Percentiles rank a stretch among this genome's conserved stretches.
Evolutionary conservation across 768 basidiomycete genomes (phyloP).

Genomic region (Russula virescens): DNA sequence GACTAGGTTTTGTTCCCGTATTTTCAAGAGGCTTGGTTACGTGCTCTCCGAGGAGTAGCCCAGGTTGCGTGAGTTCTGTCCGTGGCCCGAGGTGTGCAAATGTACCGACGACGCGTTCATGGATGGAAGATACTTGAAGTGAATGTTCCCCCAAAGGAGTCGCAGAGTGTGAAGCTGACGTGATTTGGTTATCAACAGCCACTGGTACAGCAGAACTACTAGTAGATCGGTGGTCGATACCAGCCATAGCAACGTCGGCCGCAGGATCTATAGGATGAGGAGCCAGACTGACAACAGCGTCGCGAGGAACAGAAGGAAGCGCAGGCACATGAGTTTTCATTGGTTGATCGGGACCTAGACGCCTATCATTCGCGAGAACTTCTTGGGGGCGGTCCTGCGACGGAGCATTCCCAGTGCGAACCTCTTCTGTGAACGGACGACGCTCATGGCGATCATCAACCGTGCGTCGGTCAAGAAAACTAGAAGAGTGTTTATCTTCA

Average conservation of each 20-base stretch:
- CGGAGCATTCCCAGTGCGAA: conserved; percentile 19
- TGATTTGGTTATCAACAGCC: conserved; percentile 1
- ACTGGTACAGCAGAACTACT: neutral
- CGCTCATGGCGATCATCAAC: conserved; percentile 19
- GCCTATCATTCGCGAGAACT: conserved; percentile 9
- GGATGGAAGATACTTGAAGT: conserved; percentile 20
- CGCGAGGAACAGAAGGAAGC: conserved; percentile 5
- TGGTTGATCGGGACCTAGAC: neutral
- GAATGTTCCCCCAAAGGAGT: conserved; percentile 26
- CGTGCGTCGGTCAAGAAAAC: conserved; percentile 13
- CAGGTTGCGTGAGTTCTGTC: conserved; percentile 3
- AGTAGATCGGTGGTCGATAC: neutral
- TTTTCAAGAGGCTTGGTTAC: conserved; percentile 24
- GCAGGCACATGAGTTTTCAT: conserved; percentile 7
- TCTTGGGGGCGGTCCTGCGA: conserved; percentile 6
- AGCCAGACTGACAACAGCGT: conserved; percentile 1
- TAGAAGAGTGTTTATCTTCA: conserved; percentile 24
- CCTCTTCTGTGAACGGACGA: conserved; percentile 14
- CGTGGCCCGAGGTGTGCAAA: conserved; percentile 7
- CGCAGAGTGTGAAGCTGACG: conserved; percentile 17
- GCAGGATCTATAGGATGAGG: neutral
- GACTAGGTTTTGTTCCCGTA: conserved; percentile 17
- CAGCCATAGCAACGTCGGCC: neutral
- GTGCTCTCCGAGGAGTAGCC: conserved; percentile 27
- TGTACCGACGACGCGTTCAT: conserved; percentile 8